Conservation (phyloP, 768 basidiomycete genomes). For the Brasilioporus rufonigricans region DNA sequence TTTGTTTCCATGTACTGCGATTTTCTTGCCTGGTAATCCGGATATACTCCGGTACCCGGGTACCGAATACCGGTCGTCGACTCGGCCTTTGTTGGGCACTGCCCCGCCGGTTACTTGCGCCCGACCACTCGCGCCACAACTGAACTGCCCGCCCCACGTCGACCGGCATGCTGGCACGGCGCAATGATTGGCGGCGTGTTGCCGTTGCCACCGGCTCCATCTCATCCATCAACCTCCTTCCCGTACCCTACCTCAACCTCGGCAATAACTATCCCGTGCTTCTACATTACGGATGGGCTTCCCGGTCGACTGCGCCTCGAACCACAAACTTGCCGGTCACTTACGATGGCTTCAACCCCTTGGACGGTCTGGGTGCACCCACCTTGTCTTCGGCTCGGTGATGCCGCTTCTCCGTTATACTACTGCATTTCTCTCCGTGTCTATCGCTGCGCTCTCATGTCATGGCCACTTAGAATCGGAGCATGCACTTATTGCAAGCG, state of each 20-base stretch:
- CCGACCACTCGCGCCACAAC: neutral
- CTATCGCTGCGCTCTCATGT: conserved; percentile 6
- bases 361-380: neutral
- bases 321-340: conserved; percentile 5
- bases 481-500: conserved; percentile 87
- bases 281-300: too few relatives aligned
- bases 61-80: conserved; percentile 6
- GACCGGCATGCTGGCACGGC: conserved; percentile 5
- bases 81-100: conserved; percentile 4
- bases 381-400: conserved; percentile 17
- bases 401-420: conserved; percentile 8
- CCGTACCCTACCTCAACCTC: too few relatives aligned
- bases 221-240: neutral
- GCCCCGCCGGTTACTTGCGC: conserved; percentile 17
- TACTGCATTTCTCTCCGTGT: conserved; percentile 1
- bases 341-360: neutral
- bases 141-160: neutral
- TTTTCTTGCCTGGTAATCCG: conserved; percentile 3
- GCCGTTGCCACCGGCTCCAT: conserved; percentile 1
- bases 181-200: conserved; percentile 13
- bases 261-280: too few relatives aligned
- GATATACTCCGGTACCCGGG: conserved; percentile 9
- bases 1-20: neutral
- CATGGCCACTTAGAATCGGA: conserved; percentile 52
- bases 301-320: neutral